phyloP scores from a whole-genome alignment of 2,329 filamentous ascomycete genomes.

The Amylocarpus encephaloides region DNA sequence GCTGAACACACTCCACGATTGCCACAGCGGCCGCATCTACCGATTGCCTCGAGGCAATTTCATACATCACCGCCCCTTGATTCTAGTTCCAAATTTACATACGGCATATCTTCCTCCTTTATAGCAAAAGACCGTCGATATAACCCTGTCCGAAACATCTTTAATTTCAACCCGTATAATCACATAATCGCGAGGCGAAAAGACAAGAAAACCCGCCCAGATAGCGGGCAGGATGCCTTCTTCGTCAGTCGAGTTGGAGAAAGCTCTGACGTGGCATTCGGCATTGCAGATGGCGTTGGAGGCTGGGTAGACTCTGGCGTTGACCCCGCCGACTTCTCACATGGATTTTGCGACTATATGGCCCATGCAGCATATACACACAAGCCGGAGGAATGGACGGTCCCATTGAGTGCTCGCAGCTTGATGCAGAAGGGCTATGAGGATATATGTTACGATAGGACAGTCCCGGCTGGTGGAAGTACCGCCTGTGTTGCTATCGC shows the following conservation, averaged over 20 bases:
- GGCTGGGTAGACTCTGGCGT: constrained; percentile 91
- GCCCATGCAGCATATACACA: constrained; percentile 55
- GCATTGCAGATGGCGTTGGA: constrained; percentile 89
- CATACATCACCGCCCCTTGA: constrained; percentile 15
- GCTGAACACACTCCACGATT: background rate
- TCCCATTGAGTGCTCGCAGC: constrained; percentile 52
- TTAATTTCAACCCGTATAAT: constrained; percentile 62
- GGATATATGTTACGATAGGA: constrained; percentile 65
- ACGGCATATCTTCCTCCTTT: constrained; percentile 68
- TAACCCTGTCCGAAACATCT: constrained; percentile 61
- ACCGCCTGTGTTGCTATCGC: constrained; percentile 86
- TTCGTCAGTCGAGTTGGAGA: constrained; percentile 80
- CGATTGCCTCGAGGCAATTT: constrained; percentile 12
- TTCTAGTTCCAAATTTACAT: constrained; percentile 43
- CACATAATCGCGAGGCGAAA: constrained; percentile 48
- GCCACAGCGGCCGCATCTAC: background rate
- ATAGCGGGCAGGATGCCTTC: constrained; percentile 91
- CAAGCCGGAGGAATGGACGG: constrained; percentile 23
- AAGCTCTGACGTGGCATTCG: constrained; percentile 68
- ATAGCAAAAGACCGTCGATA: constrained; percentile 65
- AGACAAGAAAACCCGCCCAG: constrained; percentile 58
- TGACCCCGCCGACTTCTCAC: constrained; percentile 91
- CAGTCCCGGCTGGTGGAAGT: constrained; percentile 76
- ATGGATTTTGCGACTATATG: constrained; percentile 92
- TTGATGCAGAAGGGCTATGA: constrained; percentile 84